Base-by-base conservation (phyloP, 2,329 filamentous ascomycete species). In the Annulohypoxylon truncatum region DNA sequence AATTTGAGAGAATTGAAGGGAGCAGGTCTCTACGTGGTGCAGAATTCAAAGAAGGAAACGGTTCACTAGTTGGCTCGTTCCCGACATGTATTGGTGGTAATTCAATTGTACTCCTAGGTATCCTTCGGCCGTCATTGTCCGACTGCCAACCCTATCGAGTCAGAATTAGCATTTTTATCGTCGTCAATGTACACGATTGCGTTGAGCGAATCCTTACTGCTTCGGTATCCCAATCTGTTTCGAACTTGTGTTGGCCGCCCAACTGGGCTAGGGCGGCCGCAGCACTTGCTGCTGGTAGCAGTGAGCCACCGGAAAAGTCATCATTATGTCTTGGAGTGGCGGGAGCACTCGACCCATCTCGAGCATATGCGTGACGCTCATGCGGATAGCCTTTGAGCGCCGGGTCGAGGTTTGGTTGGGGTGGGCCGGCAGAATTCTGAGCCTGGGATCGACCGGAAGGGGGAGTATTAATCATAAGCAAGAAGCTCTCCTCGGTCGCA, bases 401-500 rank as follows among this genome's bases (percentile, higher is more conserved):
- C 31, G 67, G 67, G 52, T 72, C 70, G 47, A 73, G 63, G 53
- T 65, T 71, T 70, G 71, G 44, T 67, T 73, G 75, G 22, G 74
- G 74, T 26, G 72, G 73, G 7, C 74, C 71, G 20, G 67, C 72
- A 12, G 79, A 72, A 57, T 73, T 81, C 64, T 79, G 79, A 71
- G 73, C 78, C 67, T 86, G 87, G 46, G 86, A 87, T 75, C 87
- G 87, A 78, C 93, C 90, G 67, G 90, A 90, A 9, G 92, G 94
- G 69, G 93, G 91, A 71, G 93, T 94, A 79, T 90, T 96, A 80
- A 98, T 93, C 96, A 98, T 98, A 79, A 97, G 85, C 76, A 92
- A 84, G 81, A 99, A 97, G 89, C 94, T 97, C 82, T 98, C 95
- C 81, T 97, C 95, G 73, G 95, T 99, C 51, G 96, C 96, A 72